Percentiles rank a stretch among this genome's conserved stretches.
Conservation (phyloP, 1,284 basidiomycete genomes). For the Ceratobasidium sp. region DNA sequence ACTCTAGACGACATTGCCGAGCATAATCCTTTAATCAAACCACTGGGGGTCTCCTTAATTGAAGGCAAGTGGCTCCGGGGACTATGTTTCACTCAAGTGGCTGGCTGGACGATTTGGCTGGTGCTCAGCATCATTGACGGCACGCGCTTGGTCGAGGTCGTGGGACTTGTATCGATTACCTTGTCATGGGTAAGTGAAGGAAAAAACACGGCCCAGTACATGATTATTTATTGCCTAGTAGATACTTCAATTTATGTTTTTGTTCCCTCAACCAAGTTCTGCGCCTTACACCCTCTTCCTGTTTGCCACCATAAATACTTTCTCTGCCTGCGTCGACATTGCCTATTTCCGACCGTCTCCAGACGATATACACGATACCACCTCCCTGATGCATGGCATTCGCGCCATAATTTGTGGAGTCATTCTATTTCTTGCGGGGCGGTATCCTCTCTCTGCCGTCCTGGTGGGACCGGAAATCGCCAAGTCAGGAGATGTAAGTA, state of each 20-base stretch:
- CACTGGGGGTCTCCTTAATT: constrained; percentile 8
- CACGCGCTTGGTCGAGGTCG: not conserved
- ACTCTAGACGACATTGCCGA: constrained; percentile 45
- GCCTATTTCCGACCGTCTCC: constrained; percentile 9
- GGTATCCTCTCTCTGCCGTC: constrained; percentile 31
- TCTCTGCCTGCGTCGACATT: constrained; percentile 30
- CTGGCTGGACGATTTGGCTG: constrained; percentile 35
- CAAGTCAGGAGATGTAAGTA: constrained; percentile 28
- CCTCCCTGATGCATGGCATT: constrained; percentile 27
- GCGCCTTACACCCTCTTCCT: constrained; percentile 33
- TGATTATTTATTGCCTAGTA: not conserved
- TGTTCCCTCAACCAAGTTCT: constrained; percentile 23
- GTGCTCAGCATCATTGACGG: constrained; percentile 10
- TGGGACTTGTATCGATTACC: constrained; percentile 5
- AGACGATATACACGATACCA: constrained; percentile 8
- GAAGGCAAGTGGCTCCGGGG: constrained; percentile 40
- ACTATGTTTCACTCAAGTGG: constrained; percentile 38
- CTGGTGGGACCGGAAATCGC: constrained; percentile 22
- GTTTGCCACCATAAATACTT: constrained; percentile 25
- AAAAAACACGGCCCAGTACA: too few species aligned
- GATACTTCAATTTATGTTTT: constrained; percentile 3
- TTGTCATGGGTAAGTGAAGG: constrained; percentile 51
- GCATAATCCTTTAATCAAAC: constrained; percentile 39
- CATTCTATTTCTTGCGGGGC: constrained; percentile 50
- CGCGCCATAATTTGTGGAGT: constrained; percentile 24